phyloP scores from a whole-genome alignment of 2,329 filamentous ascomycete species.

The Juglanconis sp. region DNA sequence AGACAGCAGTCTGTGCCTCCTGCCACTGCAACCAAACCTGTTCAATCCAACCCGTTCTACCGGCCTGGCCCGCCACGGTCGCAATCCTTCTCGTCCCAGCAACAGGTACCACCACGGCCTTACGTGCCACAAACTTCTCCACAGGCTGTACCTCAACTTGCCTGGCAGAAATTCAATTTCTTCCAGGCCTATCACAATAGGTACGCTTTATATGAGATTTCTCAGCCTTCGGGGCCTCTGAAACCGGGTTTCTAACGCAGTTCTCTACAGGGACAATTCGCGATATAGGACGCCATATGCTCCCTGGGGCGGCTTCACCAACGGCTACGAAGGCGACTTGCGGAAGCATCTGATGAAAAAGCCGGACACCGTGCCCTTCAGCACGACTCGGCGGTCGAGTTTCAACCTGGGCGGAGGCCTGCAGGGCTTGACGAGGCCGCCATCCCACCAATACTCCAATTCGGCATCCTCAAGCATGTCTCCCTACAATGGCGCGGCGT shows the following conservation, averaged over 20 bases:
- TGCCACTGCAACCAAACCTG: not conserved
- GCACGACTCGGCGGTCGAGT: conserved; percentile 21
- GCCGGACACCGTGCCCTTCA: conserved; percentile 32
- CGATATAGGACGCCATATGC: conserved; percentile 61
- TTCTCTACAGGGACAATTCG: conserved; percentile 43
- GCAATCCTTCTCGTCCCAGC: conserved; percentile 1
- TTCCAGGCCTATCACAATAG: conserved; percentile 60
- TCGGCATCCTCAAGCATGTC: conserved; percentile 17
- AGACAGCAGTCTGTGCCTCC: not conserved
- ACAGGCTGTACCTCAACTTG: conserved; percentile 17
- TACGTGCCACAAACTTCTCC: conserved; percentile 8
- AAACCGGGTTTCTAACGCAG: conserved; percentile 6
- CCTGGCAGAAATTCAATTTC: conserved; percentile 54
- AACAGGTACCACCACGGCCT: conserved; percentile 4
- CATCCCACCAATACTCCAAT: conserved; percentile 19
- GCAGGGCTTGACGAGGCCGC: conserved; percentile 17
- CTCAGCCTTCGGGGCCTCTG: not conserved
- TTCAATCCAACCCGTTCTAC: not conserved
- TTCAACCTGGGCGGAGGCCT: conserved; percentile 18
- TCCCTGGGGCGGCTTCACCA: conserved; percentile 55
- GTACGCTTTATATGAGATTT: conserved; percentile 30
- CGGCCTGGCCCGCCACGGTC: not conserved
- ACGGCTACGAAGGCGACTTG: conserved; percentile 56
- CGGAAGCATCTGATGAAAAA: conserved; percentile 43
- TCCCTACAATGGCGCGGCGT: conserved; percentile 12